Evolutionary conservation across 768 basidiomycete genomes (phyloP), one percentile per base, ranked within the genome.

Genomic region (Jaapia argillacea): DNA sequence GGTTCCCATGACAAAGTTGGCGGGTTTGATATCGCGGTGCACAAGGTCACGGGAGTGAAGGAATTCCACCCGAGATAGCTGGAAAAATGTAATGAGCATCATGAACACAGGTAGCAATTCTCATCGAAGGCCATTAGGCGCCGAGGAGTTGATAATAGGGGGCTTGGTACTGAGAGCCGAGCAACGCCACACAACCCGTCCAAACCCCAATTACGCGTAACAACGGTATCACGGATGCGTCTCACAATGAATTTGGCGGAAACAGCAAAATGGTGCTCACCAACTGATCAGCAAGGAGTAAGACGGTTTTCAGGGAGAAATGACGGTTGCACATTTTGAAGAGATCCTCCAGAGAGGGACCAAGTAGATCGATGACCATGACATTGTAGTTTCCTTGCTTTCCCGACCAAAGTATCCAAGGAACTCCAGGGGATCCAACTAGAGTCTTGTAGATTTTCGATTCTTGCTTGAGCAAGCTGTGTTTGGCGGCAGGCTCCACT

Each of bases 21-120:
- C 94, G 27, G 94, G 94, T 62, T 98, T 99, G 63, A 99, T 85
- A 59, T 98, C 94, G 51, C 94, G 86, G 61, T 98, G 94, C 33
- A 96, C 80, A 52, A 94, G 85, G 55, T 89, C 87, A 56, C 89
- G 84, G 1, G 86, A 88, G 65, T 99, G 94, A 51, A 97, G 91
- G 62, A 91, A 98, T 62, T 96, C 89, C 56, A 97, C 83, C 39
- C 94, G 90, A 5, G 90, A 89, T 61, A 96, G 81, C 91, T 93
- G 54, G 24, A 24, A 40, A 45, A 12, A 40, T 16, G 28, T 10
- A n/a, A n/a, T n/a, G n/a, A n/a, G n/a, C n/a, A n/a, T n/a, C n/a
- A n/a, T n/a, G n/a, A n/a, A n/a, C n/a, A n/a, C n/a, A n/a, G n/a
- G n/a, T n/a, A n/a, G n/a, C n/a, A n/a, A n/a, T n/a, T n/a, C n/a